Base-by-base conservation (phyloP, 2,329 filamentous ascomycete genomes). In the Atkinsonella texensis region DNA sequence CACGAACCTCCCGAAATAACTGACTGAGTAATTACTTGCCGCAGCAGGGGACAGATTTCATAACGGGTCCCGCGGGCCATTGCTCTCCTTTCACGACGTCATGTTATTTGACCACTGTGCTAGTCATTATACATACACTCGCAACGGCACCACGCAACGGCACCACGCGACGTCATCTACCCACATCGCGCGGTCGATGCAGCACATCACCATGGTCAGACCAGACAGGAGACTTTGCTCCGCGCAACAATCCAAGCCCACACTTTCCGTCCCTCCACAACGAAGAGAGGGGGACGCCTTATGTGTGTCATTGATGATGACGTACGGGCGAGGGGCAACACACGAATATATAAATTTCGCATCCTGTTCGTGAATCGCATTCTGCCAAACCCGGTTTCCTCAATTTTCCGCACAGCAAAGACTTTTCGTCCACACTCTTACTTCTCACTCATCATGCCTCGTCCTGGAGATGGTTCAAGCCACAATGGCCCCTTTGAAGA, bases 401-500 rank as follows among this genome's bases (percentile, higher is more conserved):
- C 20, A 23, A 23, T 23, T 23, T 23, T 23, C 20, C 20, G 6
- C 6, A 3, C 33, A 35, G 33, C 6, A 23, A 4, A 23, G 2
- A 23, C 4, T 23, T 23, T 23, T 23, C 20, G 20, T 23, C 20
- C 33, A 31, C 50, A 46, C 42, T 49, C 18, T 20, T 28, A 45
- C 17, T 5, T 12, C 17, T 28, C 35, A 41, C 28, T n/a, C 61
- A 72, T 52, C 53, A 77, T 76, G 74, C 73, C 74, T 70, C 71
- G 73, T 60, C 64, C 72, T 54, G 73, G 73, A 71, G 70, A 72
- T 59, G 72, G 72, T 50, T 67, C 66, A 55, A 67, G 68, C 52
- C 65, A 77, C 63, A 76, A 76, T 62, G 70, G 70, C 53, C 67
- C 67, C 51, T 63, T 69, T 53, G 59, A 71, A 35, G 68, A 70